Conservation (phyloP, 345 rosid species). For the Jatropha curcas region DNA sequence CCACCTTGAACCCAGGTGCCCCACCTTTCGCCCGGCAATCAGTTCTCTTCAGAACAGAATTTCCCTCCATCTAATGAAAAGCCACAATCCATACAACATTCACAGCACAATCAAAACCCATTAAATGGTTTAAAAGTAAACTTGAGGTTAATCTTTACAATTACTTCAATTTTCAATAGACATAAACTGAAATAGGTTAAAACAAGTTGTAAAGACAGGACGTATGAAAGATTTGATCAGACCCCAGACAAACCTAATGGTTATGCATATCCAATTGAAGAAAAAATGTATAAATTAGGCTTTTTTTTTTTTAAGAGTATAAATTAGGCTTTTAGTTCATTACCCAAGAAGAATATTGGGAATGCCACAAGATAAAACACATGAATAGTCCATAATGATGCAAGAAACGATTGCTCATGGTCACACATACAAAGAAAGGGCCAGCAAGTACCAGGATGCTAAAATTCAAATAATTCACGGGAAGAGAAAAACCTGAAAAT, state of each 20-base stretch:
- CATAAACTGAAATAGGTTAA: not conserved
- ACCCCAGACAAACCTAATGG: not conserved
- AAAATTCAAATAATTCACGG: not conserved
- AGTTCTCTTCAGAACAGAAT: conserved; percentile 39
- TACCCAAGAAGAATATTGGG: not conserved
- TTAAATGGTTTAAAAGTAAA: not conserved
- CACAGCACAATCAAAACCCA: not conserved
- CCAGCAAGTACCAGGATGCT: not conserved
- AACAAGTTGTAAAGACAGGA: too few species aligned
- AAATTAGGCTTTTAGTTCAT: not conserved
- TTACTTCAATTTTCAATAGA: not conserved
- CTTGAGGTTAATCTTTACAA: too few species aligned
- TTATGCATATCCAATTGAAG: not conserved
- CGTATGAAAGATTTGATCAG: not conserved
- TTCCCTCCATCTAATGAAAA: conserved; percentile 47
- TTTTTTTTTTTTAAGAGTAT: too few species aligned
- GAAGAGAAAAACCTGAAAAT: conserved; percentile 45
- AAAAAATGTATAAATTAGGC: not conserved
- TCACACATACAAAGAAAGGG: too few species aligned
- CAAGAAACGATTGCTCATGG: too few species aligned
- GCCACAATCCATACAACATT: conserved; percentile 11
- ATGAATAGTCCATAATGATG: not conserved
- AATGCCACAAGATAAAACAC: not conserved
- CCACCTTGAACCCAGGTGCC: conserved; percentile 73
- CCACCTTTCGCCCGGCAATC: conserved; percentile 76